Evolutionary conservation across 371 early-diverging fungal species (phyloP), one percentile per base, ranked within the genome.

Genomic region (Mucor plumbeus): DNA sequence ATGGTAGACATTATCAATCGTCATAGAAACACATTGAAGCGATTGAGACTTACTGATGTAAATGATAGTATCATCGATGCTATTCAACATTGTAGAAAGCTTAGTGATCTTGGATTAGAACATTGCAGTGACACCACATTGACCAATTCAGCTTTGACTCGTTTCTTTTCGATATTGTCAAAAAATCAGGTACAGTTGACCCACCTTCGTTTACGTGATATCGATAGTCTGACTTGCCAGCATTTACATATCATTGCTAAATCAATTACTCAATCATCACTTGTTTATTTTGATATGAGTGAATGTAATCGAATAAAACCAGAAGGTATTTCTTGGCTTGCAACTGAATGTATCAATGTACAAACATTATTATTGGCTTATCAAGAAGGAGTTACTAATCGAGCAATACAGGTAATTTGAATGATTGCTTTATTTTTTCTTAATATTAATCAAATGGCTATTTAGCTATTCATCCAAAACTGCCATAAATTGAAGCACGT

Each of bases 1-100:
- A 48, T 82, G 8, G 76, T 69, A 0, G 56, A 64, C n/a, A 70
- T 79, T 7, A 79, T 82, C 35, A 43, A 55, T 10, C 68, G 78
- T 2, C 82, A 82, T 69, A 19, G 68, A 0, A 9, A 57, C 14
- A 79, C 72, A 10, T 61, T 82, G 21, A 60, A 61, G 15, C 74
- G 76, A 35, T 41, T 82, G 15, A 64, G 76, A 1, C 59, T 82
- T 14, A 82, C 82, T 2, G 79, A 82, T 59, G 77, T 82, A 41
- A 76, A 70, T 40, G 76, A 77, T 64, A 47, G 59, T 4, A 69
- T 82, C 7, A 35, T 82, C 34, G 57, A 59, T 7, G 77, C 79
- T 0, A 74, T 82, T 4, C 76, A 77, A 15, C 57, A 53, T 11
- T 79, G 77, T 44, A 47, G 9, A 5, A 44, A 56, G 19, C 59